A percentile compares a stretch with the other conserved stretches of the same genome.
phyloP scores from a whole-genome alignment of 1,284 basidiomycete genomes.

The Neonothopanus nambi region DNA sequence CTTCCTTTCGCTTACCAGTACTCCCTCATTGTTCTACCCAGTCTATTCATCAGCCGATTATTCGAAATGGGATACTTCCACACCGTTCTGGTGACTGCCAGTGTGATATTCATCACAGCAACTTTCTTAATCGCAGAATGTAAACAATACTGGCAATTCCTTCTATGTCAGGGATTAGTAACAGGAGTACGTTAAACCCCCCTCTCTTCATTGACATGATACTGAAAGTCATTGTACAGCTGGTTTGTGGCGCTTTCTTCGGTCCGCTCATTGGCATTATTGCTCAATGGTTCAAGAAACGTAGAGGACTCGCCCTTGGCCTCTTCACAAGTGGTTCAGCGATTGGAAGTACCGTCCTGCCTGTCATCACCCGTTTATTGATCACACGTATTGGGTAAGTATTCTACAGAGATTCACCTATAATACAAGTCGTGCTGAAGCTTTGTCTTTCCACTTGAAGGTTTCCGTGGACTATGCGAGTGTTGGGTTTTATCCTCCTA shows the following conservation, averaged over 20 bases:
- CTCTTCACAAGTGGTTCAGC: slow-evolving; percentile 15
- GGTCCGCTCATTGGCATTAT: too few relatives aligned
- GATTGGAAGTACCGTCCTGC: slow-evolving; percentile 33
- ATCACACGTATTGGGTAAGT: slow-evolving; percentile 32
- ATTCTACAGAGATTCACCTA: slow-evolving; percentile 4
- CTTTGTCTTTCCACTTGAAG: slow-evolving; percentile 28
- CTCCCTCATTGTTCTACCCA: slow-evolving; percentile 19
- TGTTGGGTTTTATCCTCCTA: slow-evolving; percentile 42
- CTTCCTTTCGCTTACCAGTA: slow-evolving; percentile 7
- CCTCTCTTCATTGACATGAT: neutral
- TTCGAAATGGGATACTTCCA: slow-evolving; percentile 49
- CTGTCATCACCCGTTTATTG: slow-evolving; percentile 31
- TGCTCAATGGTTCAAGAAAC: slow-evolving; percentile 17
- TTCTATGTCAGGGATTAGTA: too few relatives aligned
- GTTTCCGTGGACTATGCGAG: slow-evolving; percentile 50
- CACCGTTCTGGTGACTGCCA: slow-evolving; percentile 34
- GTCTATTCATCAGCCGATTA: slow-evolving; percentile 34
- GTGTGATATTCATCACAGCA: slow-evolving; percentile 36
- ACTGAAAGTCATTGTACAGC: slow-evolving; percentile 8
- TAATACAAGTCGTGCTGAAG: too few relatives aligned
- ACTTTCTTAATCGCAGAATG: slow-evolving; percentile 46
- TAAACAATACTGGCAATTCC: slow-evolving; percentile 43
- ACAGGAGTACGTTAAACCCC: slow-evolving; percentile 28
- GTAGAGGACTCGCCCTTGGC: slow-evolving; percentile 2
- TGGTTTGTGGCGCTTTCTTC: slow-evolving; percentile 25